These are phyloP conservation scores for Coix lacrymajobi DNA, from an alignment of 176 grass and related monocot species.

Conservation along the genomic window DNA sequence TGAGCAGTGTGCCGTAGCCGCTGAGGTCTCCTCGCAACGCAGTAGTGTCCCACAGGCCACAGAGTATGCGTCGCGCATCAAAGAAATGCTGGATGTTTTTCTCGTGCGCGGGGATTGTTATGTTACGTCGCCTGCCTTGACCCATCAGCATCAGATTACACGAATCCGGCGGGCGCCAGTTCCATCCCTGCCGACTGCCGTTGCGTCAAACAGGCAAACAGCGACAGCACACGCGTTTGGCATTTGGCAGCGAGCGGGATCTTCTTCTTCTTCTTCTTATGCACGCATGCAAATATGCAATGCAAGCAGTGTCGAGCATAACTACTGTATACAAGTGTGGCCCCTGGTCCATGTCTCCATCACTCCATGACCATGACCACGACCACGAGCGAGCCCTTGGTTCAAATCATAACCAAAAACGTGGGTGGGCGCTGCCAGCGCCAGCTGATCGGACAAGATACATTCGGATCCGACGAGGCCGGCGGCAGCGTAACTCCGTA, in stretches of 20 bases:
- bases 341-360: background rate
- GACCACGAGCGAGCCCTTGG: background rate
- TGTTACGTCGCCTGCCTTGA: background rate
- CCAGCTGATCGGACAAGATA: background rate
- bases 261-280: background rate
- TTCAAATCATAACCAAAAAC: background rate
- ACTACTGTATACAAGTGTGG: conserved; percentile 27
- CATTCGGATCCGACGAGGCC: conserved; percentile 9
- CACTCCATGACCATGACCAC: too few relatives aligned
- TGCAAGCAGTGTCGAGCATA: background rate
- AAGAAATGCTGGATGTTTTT: background rate
- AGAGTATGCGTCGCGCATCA: background rate
- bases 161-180: conserved; percentile 18
- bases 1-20: background rate
- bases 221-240: conserved; percentile 21
- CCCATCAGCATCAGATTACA: background rate
- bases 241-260: background rate
- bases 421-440: background rate
- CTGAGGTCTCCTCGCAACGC: background rate
- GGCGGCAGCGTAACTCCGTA: background rate
- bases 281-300: background rate
- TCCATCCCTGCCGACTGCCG: background rate
- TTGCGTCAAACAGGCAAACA: background rate
- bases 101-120: background rate
- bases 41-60: background rate